Evolutionary conservation across 768 basidiomycete species (phyloP).

Genomic region (Antrodiella citrinella): DNA sequence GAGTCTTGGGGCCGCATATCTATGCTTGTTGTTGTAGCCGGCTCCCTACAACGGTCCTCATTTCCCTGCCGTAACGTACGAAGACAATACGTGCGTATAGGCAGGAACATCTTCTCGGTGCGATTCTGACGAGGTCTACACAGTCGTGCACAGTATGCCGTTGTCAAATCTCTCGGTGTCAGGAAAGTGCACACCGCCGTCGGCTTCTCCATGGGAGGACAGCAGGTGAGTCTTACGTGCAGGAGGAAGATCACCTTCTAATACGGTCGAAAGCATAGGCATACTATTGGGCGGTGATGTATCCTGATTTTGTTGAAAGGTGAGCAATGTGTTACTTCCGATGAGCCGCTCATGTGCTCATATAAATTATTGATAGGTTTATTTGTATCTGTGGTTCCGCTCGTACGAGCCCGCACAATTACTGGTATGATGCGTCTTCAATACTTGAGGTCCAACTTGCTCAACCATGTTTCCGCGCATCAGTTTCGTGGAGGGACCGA

Average conservation of each 20-base stretch:
- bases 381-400: constrained; percentile 46
- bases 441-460: neutral
- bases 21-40: too few species aligned
- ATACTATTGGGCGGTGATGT: constrained; percentile 49
- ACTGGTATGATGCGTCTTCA: constrained; percentile 30
- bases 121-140: neutral
- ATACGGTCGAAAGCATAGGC: too few species aligned
- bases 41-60: constrained; percentile 50
- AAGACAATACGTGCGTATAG: constrained; percentile 43
- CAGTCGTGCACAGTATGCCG: constrained; percentile 47
- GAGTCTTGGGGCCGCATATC: neutral
- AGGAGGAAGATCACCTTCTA: neutral
- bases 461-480: neutral
- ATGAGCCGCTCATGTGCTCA: too few species aligned
- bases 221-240: constrained; percentile 25
- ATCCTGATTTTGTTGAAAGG: constrained; percentile 42
- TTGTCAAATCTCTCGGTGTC: constrained; percentile 40
- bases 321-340: too few species aligned
- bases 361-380: too few species aligned
- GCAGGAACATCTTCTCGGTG: neutral
- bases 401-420: constrained; percentile 46
- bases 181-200: constrained; percentile 38
- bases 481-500: constrained; percentile 17
- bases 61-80: constrained; percentile 46
- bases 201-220: constrained; percentile 57